Evolutionary conservation across 805 yeast genomes (phyloP), one percentile per base, ranked within the genome.

Genomic region (Teunomyces pallodes): DNA sequence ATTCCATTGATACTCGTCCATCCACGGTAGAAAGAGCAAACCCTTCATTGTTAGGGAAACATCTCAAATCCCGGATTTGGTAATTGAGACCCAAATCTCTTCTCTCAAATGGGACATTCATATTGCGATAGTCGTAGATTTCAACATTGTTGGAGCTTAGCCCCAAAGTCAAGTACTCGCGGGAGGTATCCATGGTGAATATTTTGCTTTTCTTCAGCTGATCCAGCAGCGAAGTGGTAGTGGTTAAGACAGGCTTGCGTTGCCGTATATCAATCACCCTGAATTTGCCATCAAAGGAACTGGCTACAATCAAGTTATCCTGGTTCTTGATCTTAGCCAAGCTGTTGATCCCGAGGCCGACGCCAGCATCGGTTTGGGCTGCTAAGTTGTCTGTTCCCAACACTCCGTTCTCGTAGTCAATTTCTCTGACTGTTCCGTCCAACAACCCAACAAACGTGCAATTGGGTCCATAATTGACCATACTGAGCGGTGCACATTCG

Each of bases 1-100:
- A 83, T 52, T 88, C 92, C 26, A 89, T 79, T 0, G 90, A 83
- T 1, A 86, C 90, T 27, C 95, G 70, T 0, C 96, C 96, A 57
- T 88, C 96, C n/a, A 89, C 74, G 1, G 92, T 83, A 26, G 89
- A 73, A 29, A 83, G 75, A 0, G 84, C 89, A 61, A 79, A 84
- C 6, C 85, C 94, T 53, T 68, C 61, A 9, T 62, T 64, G 46
- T 73, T 66, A 0, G 87, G 86, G 54, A 82, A 74, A 33, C 82
- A 68, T 52, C 72, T 74, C 31, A 87, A 56, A 20, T 77, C 78
- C 42, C 83, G 70, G 1, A 84, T 80, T 64, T 86, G 90, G 58
- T 80, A 81, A 55, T 81, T 81, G 45, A 88, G 70, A 0, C 91
- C 88, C 33, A 84, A 77, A 48, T 83, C 86, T 35, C 87, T 66